Evolutionary conservation across 2,329 filamentous ascomycete genomes (phyloP), one percentile per base, ranked within the genome.

Genomic region (Verticillium nonalfalfae): DNA sequence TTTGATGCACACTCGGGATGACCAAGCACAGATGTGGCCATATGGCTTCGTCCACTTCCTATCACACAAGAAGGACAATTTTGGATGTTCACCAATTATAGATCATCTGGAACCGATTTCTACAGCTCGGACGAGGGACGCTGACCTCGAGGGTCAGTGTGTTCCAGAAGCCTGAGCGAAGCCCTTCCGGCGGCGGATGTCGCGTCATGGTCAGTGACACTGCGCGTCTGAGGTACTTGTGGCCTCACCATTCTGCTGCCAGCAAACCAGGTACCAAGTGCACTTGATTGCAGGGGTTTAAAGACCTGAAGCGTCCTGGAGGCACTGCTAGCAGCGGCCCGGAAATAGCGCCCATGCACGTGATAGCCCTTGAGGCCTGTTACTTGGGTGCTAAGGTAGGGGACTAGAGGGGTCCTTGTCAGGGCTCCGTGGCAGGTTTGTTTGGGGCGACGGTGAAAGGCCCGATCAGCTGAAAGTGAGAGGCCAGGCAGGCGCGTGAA

Each of bases 291-390:
- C 45, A 52, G 45, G 45, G 45, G 45, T 18, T 11, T 2, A 10
- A 4, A 21, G 18, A 13, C n/a, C 45, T 52, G 21, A 21, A 26
- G 45, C 45, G 11, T 18, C 7, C 45, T 52, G 45, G 21, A 52
- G 45, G 21, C 18, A 52, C 45, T 52, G 33, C 55, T 56, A 18
- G 34, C 39, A 14, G 38, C 13, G 34, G 52, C 15, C 26, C 56
- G 52, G 56, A 39, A 61, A 52, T 52, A 35, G 57, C 61, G 61
- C 61, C 59, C 56, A 57, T 35, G 50, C 61, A 63, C 61, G 61
- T 60, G 59, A 60, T 58, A 26, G 60, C 57, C 60, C 60, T 59
- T 21, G 50, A 21, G 15, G 14, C n/a, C 15, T n/a, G 9, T 9
- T 9, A 3, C 39, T n/a, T 14, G n/a, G 39, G 3, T 9, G n/a